These are phyloP conservation scores for Microbotryum violaceum DNA, from an alignment of 1,284 basidiomycete species.

Conservation along the genomic window DNA sequence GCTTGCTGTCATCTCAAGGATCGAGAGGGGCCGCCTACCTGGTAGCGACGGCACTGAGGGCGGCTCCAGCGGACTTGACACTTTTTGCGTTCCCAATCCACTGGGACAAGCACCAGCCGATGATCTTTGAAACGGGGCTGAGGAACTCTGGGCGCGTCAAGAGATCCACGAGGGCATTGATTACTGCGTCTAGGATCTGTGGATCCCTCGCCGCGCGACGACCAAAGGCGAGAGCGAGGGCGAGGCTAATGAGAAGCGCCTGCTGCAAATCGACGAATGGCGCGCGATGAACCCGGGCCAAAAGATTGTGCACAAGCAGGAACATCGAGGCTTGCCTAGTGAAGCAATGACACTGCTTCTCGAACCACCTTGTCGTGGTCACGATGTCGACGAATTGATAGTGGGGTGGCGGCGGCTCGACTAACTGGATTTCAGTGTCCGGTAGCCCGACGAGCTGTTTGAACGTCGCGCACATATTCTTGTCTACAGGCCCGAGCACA, in stretches of 20 bases:
- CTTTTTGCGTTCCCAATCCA: constrained; percentile 15
- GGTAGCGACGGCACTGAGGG: no score
- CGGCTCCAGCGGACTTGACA: no score
- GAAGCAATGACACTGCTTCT: constrained; percentile 5
- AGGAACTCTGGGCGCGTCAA: constrained; percentile 62
- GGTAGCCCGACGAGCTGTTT: neutral
- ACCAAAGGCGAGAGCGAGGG: constrained; percentile 62
- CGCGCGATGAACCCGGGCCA: constrained; percentile 58
- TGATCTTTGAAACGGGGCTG: constrained; percentile 59
- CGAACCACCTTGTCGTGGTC: constrained; percentile 42
- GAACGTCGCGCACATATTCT: constrained; percentile 7
- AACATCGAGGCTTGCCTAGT: constrained; percentile 49
- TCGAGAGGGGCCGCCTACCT: no score
- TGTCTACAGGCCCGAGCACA: neutral
- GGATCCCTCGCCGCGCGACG: constrained; percentile 50
- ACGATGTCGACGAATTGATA: constrained; percentile 40
- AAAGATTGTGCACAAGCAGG: constrained; percentile 65
- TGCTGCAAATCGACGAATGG: constrained; percentile 81
- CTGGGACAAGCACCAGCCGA: constrained; percentile 17
- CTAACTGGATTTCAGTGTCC: neutral
- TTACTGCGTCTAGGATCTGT: constrained; percentile 46
- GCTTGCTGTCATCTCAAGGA: constrained; percentile 1
- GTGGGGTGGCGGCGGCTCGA: constrained; percentile 17
- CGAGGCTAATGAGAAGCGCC: constrained; percentile 64
- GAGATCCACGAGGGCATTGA: constrained; percentile 59